Evolutionary conservation across 345 rosid genomes (phyloP), one percentile per base, ranked within the genome.

Genomic region (Rubroshorea leprosula): DNA sequence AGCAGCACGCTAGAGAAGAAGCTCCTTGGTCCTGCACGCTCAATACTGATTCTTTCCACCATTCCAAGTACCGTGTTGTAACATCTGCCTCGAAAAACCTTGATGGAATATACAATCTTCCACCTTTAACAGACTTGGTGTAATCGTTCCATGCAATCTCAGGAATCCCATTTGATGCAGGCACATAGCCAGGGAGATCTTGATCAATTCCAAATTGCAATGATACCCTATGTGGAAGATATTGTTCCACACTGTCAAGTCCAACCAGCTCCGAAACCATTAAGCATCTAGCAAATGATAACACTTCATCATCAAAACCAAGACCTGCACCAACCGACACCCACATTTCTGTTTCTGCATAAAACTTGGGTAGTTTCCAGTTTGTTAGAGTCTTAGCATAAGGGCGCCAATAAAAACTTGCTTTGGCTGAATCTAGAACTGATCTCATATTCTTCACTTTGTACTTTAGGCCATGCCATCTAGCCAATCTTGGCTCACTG

Each of bases 151-250:
- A 76, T 52, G 69, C 80, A 58, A 22, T 27, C 22, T 70, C 74
- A 31, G 19, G 70, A 56, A 60, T 54, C 58, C 21, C 41, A 39
- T 23, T 20, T 13, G 45, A 68, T 51, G 54, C 44, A 46, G 45
- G 44, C 22, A 76, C 68, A 27, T 2, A 11, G 58, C 13, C 55
- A 12, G 80, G 80, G 51, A 76, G 45, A 57, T 68, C 74, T 54
- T 76, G 80, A 52, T 76, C 76, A 39, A 72, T 27, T 39, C 80
- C 80, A 41, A 72, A 71, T 20, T 76, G 80, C 69, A 59, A 68
- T 17, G 71, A 68, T n/a, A 72, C 74, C 23, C 80, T 55, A 71
- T 71, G 68, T 0, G 76, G 80, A 35, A 64, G 70, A 51, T 75
- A 75, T 14, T 61, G 71, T 48, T 75, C 68, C 5, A 68, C 10